A percentile compares a stretch with the other conserved stretches of the same genome.
phyloP scores from a whole-genome alignment of 495 filamentous ascomycete genomes.

The Penicillium chermesinum region DNA sequence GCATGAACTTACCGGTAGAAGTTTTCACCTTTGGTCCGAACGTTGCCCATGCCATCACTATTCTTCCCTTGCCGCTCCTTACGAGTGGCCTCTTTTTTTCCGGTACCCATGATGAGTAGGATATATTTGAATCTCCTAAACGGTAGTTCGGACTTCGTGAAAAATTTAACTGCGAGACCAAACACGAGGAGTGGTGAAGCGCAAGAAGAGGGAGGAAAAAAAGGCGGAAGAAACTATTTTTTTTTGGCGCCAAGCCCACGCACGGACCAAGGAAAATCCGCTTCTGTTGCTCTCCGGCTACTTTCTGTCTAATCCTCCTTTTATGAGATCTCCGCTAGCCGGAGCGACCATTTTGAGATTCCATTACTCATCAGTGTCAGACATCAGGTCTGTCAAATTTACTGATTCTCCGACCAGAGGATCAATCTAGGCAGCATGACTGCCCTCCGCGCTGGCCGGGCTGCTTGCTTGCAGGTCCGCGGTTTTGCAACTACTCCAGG shows the following conservation, averaged over 20 bases:
- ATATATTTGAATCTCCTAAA: slow-evolving; percentile 16
- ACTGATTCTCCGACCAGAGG: not conserved
- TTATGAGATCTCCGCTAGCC: slow-evolving; percentile 1
- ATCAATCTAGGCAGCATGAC: slow-evolving; percentile 30
- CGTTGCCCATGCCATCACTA: slow-evolving; percentile 81
- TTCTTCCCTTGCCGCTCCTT: slow-evolving; percentile 76
- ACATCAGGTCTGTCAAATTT: too few species aligned
- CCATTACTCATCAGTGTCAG: not conserved
- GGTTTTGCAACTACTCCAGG: slow-evolving; percentile 37
- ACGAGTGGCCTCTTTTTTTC: slow-evolving; percentile 86
- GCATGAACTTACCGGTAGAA: slow-evolving; percentile 65
- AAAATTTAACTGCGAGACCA: slow-evolving; percentile 26
- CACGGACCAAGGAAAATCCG: slow-evolving; percentile 45
- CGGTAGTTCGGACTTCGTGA: slow-evolving; percentile 11
- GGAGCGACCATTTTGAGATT: slow-evolving; percentile 1
- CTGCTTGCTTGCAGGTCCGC: slow-evolving; percentile 43
- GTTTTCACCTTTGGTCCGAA: slow-evolving; percentile 91
- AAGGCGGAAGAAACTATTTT: slow-evolving; percentile 25
- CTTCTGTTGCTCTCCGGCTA: slow-evolving; percentile 23
- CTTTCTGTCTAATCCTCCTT: slow-evolving; percentile 8
- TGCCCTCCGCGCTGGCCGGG: slow-evolving; percentile 35
- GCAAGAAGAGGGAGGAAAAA: slow-evolving; percentile 32
- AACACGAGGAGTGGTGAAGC: slow-evolving; percentile 33
- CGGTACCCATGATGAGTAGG: slow-evolving; percentile 71
- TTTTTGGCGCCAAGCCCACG: slow-evolving; percentile 38